Evolutionary conservation across 2,329 filamentous ascomycete species (phyloP).

Genomic region (Chlorencoelia australis): DNA sequence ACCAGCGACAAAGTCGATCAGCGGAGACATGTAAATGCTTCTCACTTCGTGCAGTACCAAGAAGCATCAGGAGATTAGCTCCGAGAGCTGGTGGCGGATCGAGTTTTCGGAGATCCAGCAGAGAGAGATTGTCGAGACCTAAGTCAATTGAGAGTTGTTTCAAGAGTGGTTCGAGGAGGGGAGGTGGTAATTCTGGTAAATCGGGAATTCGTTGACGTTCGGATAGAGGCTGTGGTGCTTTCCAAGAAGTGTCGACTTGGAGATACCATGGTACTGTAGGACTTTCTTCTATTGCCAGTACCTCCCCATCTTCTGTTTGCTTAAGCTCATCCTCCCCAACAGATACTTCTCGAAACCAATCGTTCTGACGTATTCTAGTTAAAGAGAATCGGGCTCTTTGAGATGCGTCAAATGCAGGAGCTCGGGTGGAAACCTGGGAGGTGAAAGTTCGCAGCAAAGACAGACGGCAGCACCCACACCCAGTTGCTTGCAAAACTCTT

Average conservation of each 20-base stretch:
- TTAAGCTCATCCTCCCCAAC: slow-evolving; percentile 2
- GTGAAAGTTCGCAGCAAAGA: slow-evolving; percentile 22
- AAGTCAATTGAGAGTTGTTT: slow-evolving; percentile 74
- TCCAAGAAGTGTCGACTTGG: slow-evolving; percentile 48
- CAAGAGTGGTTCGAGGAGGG: slow-evolving; percentile 61
- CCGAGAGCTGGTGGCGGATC: slow-evolving; percentile 84
- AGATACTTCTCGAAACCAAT: neutral
- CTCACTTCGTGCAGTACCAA: slow-evolving; percentile 84
- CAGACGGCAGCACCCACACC: slow-evolving; percentile 25
- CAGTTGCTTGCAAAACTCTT: slow-evolving; percentile 21
- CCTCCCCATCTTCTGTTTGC: slow-evolving; percentile 10
- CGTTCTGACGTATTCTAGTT: slow-evolving; percentile 7
- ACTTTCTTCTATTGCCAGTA: slow-evolving; percentile 9
- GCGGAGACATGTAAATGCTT: slow-evolving; percentile 88
- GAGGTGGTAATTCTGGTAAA: slow-evolving; percentile 50
- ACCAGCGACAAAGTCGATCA: slow-evolving; percentile 79
- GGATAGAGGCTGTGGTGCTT: slow-evolving; percentile 31
- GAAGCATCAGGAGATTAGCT: slow-evolving; percentile 81
- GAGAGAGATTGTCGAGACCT: slow-evolving; percentile 69
- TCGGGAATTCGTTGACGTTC: slow-evolving; percentile 49
- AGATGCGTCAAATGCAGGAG: slow-evolving; percentile 1
- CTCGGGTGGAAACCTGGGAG: slow-evolving; percentile 16
- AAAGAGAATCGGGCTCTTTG: slow-evolving; percentile 9
- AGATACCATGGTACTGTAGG: slow-evolving; percentile 72
- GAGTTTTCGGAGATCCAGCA: slow-evolving; percentile 75